Evolutionary conservation across 805 yeast species (phyloP).

Genomic region (Debaryomyces prosopidis): DNA sequence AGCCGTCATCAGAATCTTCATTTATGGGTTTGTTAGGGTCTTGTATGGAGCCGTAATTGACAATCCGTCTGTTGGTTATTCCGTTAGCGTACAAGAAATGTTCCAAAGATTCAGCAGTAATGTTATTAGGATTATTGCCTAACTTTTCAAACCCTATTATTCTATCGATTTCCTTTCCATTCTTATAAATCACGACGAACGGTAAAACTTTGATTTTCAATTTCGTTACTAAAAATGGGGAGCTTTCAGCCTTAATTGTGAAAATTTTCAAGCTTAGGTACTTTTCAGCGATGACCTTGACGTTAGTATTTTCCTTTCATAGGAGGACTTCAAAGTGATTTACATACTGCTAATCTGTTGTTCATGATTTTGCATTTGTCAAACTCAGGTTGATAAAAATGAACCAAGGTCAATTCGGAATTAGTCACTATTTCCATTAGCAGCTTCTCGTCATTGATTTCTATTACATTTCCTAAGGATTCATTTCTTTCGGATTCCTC

Average conservation of each 20-base stretch:
- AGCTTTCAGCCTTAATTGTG: conserved; percentile 58
- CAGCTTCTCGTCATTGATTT: conserved; percentile 52
- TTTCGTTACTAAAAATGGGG: conserved; percentile 71
- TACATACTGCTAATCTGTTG: conserved; percentile 25
- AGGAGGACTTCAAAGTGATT: not conserved
- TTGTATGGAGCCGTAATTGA: conserved; percentile 11
- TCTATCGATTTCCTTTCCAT: conserved; percentile 59
- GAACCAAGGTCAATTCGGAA: conserved; percentile 49
- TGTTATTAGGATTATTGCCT: conserved; percentile 46
- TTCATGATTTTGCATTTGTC: conserved; percentile 62
- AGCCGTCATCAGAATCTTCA: conserved; percentile 12
- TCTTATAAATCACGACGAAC: conserved; percentile 58
- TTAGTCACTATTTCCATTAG: conserved; percentile 53
- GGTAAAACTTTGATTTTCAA: conserved; percentile 70
- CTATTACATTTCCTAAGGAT: conserved; percentile 23
- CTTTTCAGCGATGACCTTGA: conserved; percentile 48
- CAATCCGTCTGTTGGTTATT: conserved; percentile 15
- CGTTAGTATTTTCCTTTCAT: conserved; percentile 5
- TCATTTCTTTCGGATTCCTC: conserved; percentile 44
- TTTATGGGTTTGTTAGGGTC: not conserved
- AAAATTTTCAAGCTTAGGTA: conserved; percentile 57
- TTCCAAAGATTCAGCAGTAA: conserved; percentile 52
- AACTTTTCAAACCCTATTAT: conserved; percentile 71
- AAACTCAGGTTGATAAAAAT: conserved; percentile 64
- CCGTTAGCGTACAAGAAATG: conserved; percentile 14